Evolutionary conservation across 2,329 filamentous ascomycete species (phyloP), one percentile per base, ranked within the genome.

Genomic region (Ambrosiella cleistominuta): DNA sequence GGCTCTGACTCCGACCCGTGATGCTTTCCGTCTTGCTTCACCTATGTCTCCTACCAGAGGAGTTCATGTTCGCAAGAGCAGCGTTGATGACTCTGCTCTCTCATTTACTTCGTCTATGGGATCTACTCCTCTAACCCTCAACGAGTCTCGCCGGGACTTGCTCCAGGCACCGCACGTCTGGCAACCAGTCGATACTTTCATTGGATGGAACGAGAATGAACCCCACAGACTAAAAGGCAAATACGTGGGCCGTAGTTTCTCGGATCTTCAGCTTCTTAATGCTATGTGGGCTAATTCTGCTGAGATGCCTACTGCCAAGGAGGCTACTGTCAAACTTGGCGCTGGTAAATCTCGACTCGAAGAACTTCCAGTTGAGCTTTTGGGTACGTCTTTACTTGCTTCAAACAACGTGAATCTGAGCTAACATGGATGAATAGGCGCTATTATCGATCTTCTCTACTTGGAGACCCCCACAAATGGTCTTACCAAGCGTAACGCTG

Each of bases 401-500:
- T 54, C 11, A 44, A 27, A 47, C 52, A 53, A 50, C 36, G 58
- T 44, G 27, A 19, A 40, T 9, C 15, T 47, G 44, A 15, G n/a
- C 62, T 61, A 59, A 60, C 45, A 44, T 37, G 56, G 2, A 27
- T 15, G 27, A n/a, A 17, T 64, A 87, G 86, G 81, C 65, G 72
- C 80, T 66, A 88, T 91, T 62, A 85, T 91, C 65, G 83, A 85
- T 62, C 75, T 86, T 55, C 75, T 91, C 57, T 82, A 85, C 37
- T 71, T 86, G 59, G 86, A 91, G 68, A 76, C 88, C 11, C 86
- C 71, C 11, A 85, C 71, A 5, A 86, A 88, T 67, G 84, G 84
- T 57, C 78, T 87, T 64, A 81, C 84, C 35, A 80, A 83, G 44
- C 83, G 87, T 63, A 91, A 91, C 67, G 77, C 84, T 59, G 86